Evolutionary conservation across 352 stramenopile genomes (phyloP).

Genomic region (Phytophthora pistaciae): DNA sequence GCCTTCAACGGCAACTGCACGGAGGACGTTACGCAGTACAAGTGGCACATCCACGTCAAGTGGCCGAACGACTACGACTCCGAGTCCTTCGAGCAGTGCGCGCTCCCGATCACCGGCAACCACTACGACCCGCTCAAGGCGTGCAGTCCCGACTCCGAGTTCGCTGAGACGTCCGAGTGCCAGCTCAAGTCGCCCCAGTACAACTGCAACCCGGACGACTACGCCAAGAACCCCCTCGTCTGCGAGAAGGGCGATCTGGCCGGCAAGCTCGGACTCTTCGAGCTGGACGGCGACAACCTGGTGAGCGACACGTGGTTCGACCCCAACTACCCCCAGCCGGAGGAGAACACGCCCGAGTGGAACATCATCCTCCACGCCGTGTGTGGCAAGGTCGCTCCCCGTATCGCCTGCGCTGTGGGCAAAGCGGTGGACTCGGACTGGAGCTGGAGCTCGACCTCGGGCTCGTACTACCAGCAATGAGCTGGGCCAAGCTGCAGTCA

Average conservation of each 20-base stretch:
- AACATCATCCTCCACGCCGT: constrained; percentile 62
- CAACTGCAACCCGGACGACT: constrained; percentile 50
- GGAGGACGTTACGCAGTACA: constrained; percentile 42
- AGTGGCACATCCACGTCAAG: constrained; percentile 72
- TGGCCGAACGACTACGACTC: constrained; percentile 42
- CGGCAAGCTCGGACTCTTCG: constrained; percentile 57
- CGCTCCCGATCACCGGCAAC: constrained; percentile 48
- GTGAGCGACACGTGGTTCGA: constrained; percentile 31
- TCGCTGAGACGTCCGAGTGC: constrained; percentile 47
- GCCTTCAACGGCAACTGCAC: constrained; percentile 54
- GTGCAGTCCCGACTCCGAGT: constrained; percentile 63
- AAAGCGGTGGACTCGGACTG: constrained; percentile 21
- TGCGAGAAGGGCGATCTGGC: constrained; percentile 72
- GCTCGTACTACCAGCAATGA: constrained; percentile 3
- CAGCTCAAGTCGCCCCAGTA: constrained; percentile 46
- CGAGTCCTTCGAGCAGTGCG: constrained; percentile 53
- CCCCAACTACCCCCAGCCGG: constrained; percentile 43
- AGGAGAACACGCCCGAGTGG: constrained; percentile 51
- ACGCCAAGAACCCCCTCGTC: constrained; percentile 39
- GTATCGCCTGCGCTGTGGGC: constrained; percentile 54
- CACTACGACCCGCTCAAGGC: constrained; percentile 69
- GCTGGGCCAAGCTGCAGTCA: neutral
- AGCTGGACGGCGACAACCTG: constrained; percentile 35
- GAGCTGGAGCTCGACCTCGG: constrained; percentile 6
- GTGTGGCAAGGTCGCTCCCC: constrained; percentile 43